These are phyloP conservation scores for Tuber microsphaerosporum DNA, from an alignment of 495 filamentous ascomycete species.

Conservation along the genomic window DNA sequence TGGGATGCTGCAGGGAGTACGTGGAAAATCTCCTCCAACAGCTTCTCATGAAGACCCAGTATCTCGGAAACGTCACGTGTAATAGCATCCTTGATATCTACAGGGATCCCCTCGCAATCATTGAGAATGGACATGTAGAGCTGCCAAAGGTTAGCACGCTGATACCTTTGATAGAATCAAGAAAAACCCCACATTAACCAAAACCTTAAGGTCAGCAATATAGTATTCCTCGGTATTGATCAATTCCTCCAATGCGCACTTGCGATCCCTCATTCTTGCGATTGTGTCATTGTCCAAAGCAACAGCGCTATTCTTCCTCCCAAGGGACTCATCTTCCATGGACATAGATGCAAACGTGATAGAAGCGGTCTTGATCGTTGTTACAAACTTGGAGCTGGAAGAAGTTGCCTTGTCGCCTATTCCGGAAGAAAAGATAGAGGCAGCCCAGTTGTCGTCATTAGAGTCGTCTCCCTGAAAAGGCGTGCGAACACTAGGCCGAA, in stretches of 20 bases:
- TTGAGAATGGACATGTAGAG: slow-evolving; percentile 51
- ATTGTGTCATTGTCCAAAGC: slow-evolving; percentile 64
- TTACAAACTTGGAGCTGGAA: slow-evolving; percentile 67
- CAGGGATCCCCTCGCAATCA: slow-evolving; percentile 42
- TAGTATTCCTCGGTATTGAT: slow-evolving; percentile 82
- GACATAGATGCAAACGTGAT: slow-evolving; percentile 65
- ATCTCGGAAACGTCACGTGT: slow-evolving; percentile 63
- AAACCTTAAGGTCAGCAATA: slow-evolving; percentile 72
- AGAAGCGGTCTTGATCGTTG: slow-evolving; percentile 68
- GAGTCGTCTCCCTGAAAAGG: slow-evolving; percentile 20
- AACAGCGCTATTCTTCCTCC: slow-evolving; percentile 53
- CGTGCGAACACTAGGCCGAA: slow-evolving; percentile 40
- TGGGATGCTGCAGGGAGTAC: slow-evolving; percentile 51
- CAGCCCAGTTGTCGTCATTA: slow-evolving; percentile 4
- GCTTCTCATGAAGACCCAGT: slow-evolving; percentile 62
- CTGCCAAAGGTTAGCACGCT: slow-evolving; percentile 26
- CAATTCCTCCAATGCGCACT: slow-evolving; percentile 73
- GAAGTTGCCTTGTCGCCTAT: slow-evolving; percentile 54
- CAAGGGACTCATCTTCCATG: slow-evolving; percentile 50
- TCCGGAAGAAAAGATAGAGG: slow-evolving; percentile 33
- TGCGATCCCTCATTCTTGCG: slow-evolving; percentile 63
- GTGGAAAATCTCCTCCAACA: slow-evolving; percentile 58
- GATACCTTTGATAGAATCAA: slow-evolving; percentile 7
- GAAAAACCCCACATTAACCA: slow-evolving; percentile 62
- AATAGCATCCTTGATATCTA: slow-evolving; percentile 54